A percentile compares a stretch with the other conserved stretches of the same genome.
Evolutionary conservation across 208 protist genomes (phyloP).

Genomic region (Wallacemonas collosoma): DNA sequence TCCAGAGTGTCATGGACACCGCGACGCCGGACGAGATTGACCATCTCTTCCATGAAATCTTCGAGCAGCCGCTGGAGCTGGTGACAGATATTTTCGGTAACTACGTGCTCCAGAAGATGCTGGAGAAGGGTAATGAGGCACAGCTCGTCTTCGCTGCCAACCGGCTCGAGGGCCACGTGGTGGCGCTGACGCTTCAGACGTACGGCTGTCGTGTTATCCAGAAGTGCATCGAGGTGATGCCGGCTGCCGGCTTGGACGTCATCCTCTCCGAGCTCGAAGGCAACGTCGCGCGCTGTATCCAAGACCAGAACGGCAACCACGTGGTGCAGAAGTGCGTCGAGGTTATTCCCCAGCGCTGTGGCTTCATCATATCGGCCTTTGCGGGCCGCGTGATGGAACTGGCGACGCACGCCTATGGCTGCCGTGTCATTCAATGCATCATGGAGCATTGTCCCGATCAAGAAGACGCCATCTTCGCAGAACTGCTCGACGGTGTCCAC

Average conservation of each 20-base stretch:
- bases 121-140: slow-evolving; percentile 93
- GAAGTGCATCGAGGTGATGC: slow-evolving; percentile 96
- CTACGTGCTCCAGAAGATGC: slow-evolving; percentile 98
- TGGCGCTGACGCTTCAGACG: slow-evolving; percentile 94
- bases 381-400: slow-evolving; percentile 93
- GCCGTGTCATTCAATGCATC: slow-evolving; percentile 99
- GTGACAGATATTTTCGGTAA: slow-evolving; percentile 99
- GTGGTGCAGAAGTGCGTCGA: slow-evolving; percentile 99
- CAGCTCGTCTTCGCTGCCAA: slow-evolving; percentile 87
- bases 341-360: slow-evolving; percentile 87
- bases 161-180: slow-evolving; percentile 89
- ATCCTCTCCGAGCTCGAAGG: slow-evolving; percentile 94
- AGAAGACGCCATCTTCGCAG: slow-evolving; percentile 91
- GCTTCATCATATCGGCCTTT: slow-evolving; percentile 98
- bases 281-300: slow-evolving; percentile 96
- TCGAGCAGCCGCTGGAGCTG: slow-evolving; percentile 86
- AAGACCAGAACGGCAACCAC: slow-evolving; percentile 99
- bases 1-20: slow-evolving; percentile 95
- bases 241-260: slow-evolving; percentile 78
- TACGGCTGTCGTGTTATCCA: slow-evolving; percentile 99
- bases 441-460: slow-evolving; percentile 94
- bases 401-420: slow-evolving; percentile 99
- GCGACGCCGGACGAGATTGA: slow-evolving; percentile 84
- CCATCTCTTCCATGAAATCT: slow-evolving; percentile 93
- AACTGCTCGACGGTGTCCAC: slow-evolving; percentile 90